phyloP scores from a whole-genome alignment of 2,329 filamentous ascomycete genomes.

The Nothomitra cinnamomea region DNA sequence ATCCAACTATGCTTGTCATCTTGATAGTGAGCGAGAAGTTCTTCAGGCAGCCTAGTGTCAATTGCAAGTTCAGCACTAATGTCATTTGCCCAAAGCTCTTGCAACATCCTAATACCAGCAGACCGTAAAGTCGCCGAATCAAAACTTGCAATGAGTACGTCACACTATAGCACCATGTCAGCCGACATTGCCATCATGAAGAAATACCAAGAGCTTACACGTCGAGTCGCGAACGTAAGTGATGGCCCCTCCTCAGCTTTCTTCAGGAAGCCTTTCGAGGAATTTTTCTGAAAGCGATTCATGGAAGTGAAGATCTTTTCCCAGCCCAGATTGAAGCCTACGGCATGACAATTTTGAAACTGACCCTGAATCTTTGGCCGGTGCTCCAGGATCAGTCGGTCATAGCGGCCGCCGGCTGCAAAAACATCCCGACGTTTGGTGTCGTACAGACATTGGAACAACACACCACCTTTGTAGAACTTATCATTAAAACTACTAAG shows the following conservation, averaged over 20 bases:
- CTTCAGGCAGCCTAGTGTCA: conserved; percentile 63
- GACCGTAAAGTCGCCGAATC: conserved; percentile 60
- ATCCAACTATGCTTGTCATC: conserved; percentile 74
- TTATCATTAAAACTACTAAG: conserved; percentile 79
- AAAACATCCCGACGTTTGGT: conserved; percentile 71
- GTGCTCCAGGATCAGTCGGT: conserved; percentile 72
- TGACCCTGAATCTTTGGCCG: conserved; percentile 49
- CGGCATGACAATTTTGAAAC: conserved; percentile 56
- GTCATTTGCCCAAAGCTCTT: conserved; percentile 63
- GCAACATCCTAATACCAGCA: conserved; percentile 58
- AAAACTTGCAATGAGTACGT: conserved; percentile 80
- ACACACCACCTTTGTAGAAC: conserved; percentile 69
- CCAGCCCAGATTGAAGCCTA: conserved; percentile 84
- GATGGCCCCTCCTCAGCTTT: conserved; percentile 47
- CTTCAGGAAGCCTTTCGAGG: conserved; percentile 42
- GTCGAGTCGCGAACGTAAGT: conserved; percentile 41
- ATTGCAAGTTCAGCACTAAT: conserved; percentile 79
- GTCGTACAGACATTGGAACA: conserved; percentile 86
- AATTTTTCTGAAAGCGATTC: conserved; percentile 30
- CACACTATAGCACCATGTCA: conserved; percentile 38
- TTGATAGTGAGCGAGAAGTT: conserved; percentile 57
- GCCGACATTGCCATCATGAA: no score
- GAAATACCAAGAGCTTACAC: conserved; percentile 32
- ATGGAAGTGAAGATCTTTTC: conserved; percentile 57
- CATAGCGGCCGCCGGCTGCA: conserved; percentile 86